Evolutionary conservation across 2,329 filamentous ascomycete species (phyloP).

Genomic region (Seiridium cupressi): DNA sequence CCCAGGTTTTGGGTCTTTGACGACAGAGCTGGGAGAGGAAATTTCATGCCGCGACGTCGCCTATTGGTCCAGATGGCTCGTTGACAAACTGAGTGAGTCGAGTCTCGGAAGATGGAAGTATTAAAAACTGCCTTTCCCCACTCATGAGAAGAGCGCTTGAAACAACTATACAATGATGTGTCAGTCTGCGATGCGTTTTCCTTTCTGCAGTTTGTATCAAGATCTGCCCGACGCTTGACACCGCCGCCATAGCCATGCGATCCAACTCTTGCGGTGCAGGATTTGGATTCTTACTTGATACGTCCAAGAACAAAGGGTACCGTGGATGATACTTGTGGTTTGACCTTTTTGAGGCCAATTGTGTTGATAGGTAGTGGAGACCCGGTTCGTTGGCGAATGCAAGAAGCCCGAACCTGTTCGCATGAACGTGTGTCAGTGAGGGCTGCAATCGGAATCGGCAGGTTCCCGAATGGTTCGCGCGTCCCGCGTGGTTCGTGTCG

Average conservation of each 20-base stretch:
- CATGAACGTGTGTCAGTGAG: slow-evolving; percentile 33
- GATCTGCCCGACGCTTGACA: background rate
- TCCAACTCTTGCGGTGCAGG: background rate
- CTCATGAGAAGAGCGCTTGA: slow-evolving; percentile 15
- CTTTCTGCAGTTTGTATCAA: slow-evolving; percentile 4
- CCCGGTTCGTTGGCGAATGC: slow-evolving; percentile 36
- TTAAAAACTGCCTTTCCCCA: slow-evolving; percentile 24
- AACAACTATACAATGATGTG: slow-evolving; percentile 12
- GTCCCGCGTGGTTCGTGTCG: slow-evolving; percentile 24
- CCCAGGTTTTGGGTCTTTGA: slow-evolving; percentile 26
- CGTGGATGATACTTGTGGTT: slow-evolving; percentile 14
- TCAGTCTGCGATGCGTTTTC: slow-evolving; percentile 7
- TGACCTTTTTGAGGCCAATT: slow-evolving; percentile 7
- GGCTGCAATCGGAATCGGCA: slow-evolving; percentile 34
- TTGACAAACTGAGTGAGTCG: slow-evolving; percentile 33
- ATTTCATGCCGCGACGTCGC: slow-evolving; percentile 15
- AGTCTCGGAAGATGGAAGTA: slow-evolving; percentile 30
- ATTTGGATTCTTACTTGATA: slow-evolving; percentile 16
- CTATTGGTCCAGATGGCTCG: slow-evolving; percentile 26
- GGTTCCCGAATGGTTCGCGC: slow-evolving; percentile 33
- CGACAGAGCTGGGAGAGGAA: slow-evolving; percentile 22
- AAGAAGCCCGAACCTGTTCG: slow-evolving; percentile 46
- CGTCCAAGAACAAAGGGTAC: slow-evolving; percentile 10
- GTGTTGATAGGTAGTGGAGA: slow-evolving; percentile 28
- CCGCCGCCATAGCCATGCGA: background rate